Evolutionary conservation across 345 rosid genomes (phyloP).

Genomic region (Barbarea vulgaris): DNA sequence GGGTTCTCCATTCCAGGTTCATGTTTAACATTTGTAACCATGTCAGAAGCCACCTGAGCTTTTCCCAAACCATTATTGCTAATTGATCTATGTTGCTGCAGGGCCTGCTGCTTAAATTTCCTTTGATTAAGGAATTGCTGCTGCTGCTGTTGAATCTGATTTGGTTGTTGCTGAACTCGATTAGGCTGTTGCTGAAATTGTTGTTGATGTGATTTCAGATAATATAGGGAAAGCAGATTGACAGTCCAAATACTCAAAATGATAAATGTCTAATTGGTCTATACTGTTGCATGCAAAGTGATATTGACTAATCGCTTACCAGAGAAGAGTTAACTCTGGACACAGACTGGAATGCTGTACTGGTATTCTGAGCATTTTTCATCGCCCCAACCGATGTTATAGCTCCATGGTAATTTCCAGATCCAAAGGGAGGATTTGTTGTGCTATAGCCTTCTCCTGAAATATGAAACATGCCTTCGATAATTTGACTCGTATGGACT

Average conservation of each 20-base stretch:
- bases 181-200: conserved; percentile 62
- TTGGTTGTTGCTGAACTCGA: conserved; percentile 63
- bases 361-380: conserved; percentile 55
- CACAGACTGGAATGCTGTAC: conserved; percentile 55
- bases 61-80: conserved; percentile 60
- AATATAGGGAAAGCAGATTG: conserved; percentile 48
- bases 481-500: conserved; percentile 18
- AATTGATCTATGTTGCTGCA: conserved; percentile 56
- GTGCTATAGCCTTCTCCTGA: conserved; percentile 80
- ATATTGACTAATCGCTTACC: conserved; percentile 58
- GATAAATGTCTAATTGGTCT: conserved; percentile 47
- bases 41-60: conserved; percentile 59
- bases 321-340: conserved; percentile 54
- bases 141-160: conserved; percentile 60
- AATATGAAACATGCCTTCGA: conserved; percentile 27
- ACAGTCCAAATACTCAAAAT: conserved; percentile 55
- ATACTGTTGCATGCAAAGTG: conserved; percentile 53
- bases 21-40: conserved; percentile 54
- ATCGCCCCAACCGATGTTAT: conserved; percentile 57
- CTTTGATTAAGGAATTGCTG: conserved; percentile 59
- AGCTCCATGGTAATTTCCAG: conserved; percentile 62
- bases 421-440: conserved; percentile 53
- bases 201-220: conserved; percentile 59
- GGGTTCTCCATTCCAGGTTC: conserved; percentile 68
- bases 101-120: conserved; percentile 62